Percentiles rank a stretch among this genome's conserved stretches.
phyloP scores from a whole-genome alignment of 2,329 filamentous ascomycete genomes.

The Paecilomyces formosus region DNA sequence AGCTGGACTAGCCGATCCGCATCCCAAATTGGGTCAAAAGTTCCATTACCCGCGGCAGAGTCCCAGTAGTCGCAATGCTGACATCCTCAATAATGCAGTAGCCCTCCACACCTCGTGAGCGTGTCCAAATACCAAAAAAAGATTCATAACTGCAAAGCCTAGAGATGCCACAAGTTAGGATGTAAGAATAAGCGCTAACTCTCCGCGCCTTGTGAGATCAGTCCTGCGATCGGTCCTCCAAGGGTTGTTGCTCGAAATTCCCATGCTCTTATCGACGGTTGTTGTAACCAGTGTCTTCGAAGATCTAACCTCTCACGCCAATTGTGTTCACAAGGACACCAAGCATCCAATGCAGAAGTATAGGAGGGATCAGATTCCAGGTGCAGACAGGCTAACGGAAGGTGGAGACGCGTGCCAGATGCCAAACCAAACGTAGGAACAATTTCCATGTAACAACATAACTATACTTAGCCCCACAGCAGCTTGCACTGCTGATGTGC shows the following conservation, averaged over 20 bases:
- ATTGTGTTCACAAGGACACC: neutral
- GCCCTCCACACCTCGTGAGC: conserved; percentile 12
- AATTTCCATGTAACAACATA: conserved; percentile 29
- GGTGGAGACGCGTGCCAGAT: conserved; percentile 8
- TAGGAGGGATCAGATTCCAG: neutral
- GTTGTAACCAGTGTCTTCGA: neutral
- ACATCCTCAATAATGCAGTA: conserved; percentile 6
- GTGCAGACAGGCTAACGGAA: conserved; percentile 3
- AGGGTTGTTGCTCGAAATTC: neutral
- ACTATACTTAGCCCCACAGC: conserved; percentile 6
- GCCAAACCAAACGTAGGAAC: conserved; percentile 36
- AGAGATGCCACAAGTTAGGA: neutral
- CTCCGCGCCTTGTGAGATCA: neutral
- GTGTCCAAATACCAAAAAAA: conserved; percentile 4
- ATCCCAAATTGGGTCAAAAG: conserved; percentile 26
- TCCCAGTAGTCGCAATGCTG: conserved; percentile 4
- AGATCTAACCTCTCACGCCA: neutral
- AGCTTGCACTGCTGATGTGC: conserved; percentile 8
- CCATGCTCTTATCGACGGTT: neutral
- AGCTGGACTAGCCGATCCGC: conserved; percentile 5
- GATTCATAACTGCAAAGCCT: neutral
- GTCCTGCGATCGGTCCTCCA: neutral
- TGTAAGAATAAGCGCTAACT: neutral
- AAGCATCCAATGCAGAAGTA: neutral
- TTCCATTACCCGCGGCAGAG: conserved; percentile 12